These are phyloP conservation scores for Avena sativa DNA, from an alignment of 176 grass and related monocot species.

Conservation along the genomic window DNA sequence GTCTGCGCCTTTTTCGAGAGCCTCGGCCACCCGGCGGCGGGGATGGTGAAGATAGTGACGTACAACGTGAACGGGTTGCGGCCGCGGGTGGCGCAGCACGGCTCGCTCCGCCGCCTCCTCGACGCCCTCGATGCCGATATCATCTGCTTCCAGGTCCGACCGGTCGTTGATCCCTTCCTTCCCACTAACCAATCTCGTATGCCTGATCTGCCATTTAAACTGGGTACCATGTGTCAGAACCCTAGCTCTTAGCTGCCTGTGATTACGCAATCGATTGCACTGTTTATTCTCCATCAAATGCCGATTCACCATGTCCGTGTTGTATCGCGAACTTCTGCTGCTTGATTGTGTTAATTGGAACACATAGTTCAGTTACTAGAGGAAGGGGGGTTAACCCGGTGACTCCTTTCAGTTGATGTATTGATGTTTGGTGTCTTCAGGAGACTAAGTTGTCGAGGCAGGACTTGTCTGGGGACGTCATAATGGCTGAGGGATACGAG, in stretches of 20 bases:
- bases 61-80: slow-evolving; percentile 98
- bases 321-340: background rate
- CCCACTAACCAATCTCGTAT: background rate
- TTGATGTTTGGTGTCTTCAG: slow-evolving; percentile 42
- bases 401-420: background rate
- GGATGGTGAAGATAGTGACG: slow-evolving; percentile 85
- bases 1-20: slow-evolving; percentile 17
- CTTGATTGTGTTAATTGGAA: background rate
- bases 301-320: background rate
- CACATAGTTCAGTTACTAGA: background rate
- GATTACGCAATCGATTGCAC: background rate
- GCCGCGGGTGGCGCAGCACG: slow-evolving; percentile 89
- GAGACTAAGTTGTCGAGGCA: slow-evolving; percentile 92
- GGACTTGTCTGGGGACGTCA: slow-evolving; percentile 83
- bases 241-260: slow-evolving; percentile 44
- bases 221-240: background rate
- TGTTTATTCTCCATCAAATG: background rate
- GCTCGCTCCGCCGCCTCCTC: slow-evolving; percentile 90
- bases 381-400: background rate
- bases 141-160: slow-evolving; percentile 89
- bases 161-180: background rate
- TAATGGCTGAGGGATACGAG: slow-evolving; percentile 87
- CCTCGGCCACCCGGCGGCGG: slow-evolving; percentile 8
- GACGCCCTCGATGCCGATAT: slow-evolving; percentile 87
- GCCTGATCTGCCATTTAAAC: background rate